Evolutionary conservation across 2,329 filamentous ascomycete species (phyloP).

Genomic region (Pseudogymnoascus sp.): DNA sequence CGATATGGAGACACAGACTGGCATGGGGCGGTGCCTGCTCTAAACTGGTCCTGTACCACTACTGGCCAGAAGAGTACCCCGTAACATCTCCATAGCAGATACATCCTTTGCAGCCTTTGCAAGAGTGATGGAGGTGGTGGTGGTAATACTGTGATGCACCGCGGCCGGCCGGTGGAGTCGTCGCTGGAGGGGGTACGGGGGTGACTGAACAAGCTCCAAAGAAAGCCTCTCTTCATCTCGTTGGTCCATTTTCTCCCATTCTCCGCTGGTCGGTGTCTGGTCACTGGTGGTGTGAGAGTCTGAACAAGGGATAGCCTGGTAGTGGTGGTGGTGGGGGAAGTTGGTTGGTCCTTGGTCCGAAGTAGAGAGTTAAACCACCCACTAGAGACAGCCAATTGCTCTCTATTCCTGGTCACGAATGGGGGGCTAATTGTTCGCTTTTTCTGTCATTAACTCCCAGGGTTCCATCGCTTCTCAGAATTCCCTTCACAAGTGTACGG

Average conservation of each 20-base stretch:
- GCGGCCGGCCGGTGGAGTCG: constrained; percentile 4
- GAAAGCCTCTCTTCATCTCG: neutral
- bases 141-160: constrained; percentile 3
- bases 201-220: neutral
- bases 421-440: constrained; percentile 5
- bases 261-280: neutral
- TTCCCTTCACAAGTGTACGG: neutral
- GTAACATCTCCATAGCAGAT: neutral
- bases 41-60: neutral
- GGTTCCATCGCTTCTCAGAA: constrained; percentile 8
- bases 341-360: constrained; percentile 6
- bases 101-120: constrained; percentile 1
- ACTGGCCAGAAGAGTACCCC: neutral
- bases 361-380: neutral
- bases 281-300: neutral
- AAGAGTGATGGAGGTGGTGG: neutral
- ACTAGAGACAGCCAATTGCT: constrained; percentile 3
- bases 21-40: neutral
- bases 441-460: constrained; percentile 7
- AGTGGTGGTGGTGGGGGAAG: constrained; percentile 4
- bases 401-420: neutral
- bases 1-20: neutral
- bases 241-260: neutral
- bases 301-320: constrained; percentile 5
- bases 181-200: neutral